Evolutionary conservation across 2,329 filamentous ascomycete species (phyloP).

Genomic region (Botrytis elliptica): DNA sequence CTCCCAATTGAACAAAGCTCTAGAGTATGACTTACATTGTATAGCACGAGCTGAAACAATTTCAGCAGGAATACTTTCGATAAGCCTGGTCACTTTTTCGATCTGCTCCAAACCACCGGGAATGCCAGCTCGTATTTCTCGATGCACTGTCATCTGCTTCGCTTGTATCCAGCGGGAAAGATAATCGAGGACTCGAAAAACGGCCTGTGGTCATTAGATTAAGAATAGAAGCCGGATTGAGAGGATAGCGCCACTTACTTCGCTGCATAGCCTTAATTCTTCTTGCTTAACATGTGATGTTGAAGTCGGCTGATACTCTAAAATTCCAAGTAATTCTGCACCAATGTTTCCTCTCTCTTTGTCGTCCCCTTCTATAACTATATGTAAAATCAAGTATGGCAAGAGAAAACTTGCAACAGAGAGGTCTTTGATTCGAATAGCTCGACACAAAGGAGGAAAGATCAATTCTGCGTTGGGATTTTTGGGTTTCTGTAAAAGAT

Average conservation of each 20-base stretch:
- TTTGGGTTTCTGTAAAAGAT: constrained; percentile 76
- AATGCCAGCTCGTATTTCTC: constrained; percentile 30
- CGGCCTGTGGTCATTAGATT: constrained; percentile 56
- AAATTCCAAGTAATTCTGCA: constrained; percentile 71
- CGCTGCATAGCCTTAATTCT: constrained; percentile 79
- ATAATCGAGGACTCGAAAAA: constrained; percentile 90
- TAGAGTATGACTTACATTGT: constrained; percentile 90
- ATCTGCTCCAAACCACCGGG: constrained; percentile 49
- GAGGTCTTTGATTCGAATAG: constrained; percentile 82
- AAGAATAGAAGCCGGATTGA: constrained; percentile 25
- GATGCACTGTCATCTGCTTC: constrained; percentile 41
- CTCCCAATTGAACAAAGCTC: constrained; percentile 92
- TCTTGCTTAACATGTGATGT: constrained; percentile 64
- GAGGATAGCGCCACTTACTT: constrained; percentile 54
- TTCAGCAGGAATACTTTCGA: constrained; percentile 68
- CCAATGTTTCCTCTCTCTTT: constrained; percentile 63
- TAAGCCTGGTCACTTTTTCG: constrained; percentile 66
- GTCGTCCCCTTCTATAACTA: constrained; percentile 70
- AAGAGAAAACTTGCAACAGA: constrained; percentile 85
- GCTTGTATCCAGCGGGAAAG: constrained; percentile 85
- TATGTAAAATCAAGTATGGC: constrained; percentile 81
- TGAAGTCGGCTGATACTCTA: constrained; percentile 56
- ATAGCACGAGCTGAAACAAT: constrained; percentile 79
- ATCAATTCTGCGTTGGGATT: constrained; percentile 72
- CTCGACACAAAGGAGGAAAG: constrained; percentile 76